phyloP scores from a whole-genome alignment of 257 asterid species.

The Nicotiana noctiflora region DNA sequence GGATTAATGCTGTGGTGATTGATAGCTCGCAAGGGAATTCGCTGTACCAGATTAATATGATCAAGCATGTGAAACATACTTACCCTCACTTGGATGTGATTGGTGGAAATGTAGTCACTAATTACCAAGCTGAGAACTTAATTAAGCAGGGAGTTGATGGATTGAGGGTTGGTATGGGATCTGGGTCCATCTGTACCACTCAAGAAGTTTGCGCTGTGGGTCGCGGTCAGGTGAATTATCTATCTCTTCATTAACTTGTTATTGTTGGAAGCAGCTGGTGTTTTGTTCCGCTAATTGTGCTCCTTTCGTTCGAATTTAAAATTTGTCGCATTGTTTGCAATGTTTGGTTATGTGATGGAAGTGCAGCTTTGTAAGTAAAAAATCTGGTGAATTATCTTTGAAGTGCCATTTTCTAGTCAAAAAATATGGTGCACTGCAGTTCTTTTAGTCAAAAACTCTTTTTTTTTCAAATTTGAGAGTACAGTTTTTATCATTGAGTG shows the following conservation, averaged over 20 bases:
- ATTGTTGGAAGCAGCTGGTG: background rate
- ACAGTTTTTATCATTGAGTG: too few species aligned
- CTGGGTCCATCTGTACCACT: slow-evolving; percentile 92
- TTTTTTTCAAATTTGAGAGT: too few species aligned
- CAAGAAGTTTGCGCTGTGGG: slow-evolving; percentile 87
- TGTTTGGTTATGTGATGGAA: too few species aligned
- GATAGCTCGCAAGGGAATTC: slow-evolving; percentile 96
- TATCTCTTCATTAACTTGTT: background rate
- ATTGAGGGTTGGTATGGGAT: slow-evolving; percentile 93
- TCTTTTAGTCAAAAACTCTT: too few species aligned
- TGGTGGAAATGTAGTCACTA: slow-evolving; percentile 86
- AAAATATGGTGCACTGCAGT: too few species aligned
- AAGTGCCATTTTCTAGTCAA: too few species aligned
- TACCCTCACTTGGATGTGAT: slow-evolving; percentile 72
- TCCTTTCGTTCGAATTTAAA: too few species aligned
- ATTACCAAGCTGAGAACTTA: slow-evolving; percentile 75
- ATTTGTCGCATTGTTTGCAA: too few species aligned
- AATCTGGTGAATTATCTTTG: too few species aligned
- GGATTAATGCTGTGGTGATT: slow-evolving; percentile 64
- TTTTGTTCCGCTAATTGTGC: background rate
- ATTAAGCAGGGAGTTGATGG: slow-evolving; percentile 87
- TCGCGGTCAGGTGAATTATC: slow-evolving; percentile 70
- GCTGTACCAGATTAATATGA: slow-evolving; percentile 75
- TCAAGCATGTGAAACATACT: slow-evolving; percentile 53
- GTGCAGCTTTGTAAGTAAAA: too few species aligned